A percentile compares a stretch with the other conserved stretches of the same genome.
Evolutionary conservation across 805 yeast species (phyloP).

Genomic region (Yarrowia sp.): DNA sequence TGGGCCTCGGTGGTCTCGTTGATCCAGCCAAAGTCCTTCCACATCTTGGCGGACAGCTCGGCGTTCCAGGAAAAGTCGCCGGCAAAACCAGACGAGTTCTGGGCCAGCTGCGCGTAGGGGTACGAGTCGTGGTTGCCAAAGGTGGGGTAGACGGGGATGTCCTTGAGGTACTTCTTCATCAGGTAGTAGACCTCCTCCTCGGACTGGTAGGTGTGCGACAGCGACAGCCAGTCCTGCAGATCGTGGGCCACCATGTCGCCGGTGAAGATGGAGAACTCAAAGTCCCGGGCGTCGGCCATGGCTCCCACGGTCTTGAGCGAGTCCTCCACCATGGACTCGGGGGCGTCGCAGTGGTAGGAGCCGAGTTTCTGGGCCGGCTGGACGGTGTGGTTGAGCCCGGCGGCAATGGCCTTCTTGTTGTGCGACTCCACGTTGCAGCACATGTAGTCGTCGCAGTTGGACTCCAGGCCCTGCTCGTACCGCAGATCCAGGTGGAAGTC

Average conservation of each 20-base stretch:
- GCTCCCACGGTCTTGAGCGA: slow-evolving; percentile 57
- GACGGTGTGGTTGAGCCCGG: slow-evolving; percentile 45
- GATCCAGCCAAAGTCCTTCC: slow-evolving; percentile 59
- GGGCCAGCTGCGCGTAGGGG: slow-evolving; percentile 75
- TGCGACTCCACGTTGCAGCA: slow-evolving; percentile 59
- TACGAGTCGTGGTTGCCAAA: slow-evolving; percentile 76
- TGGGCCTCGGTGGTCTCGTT: slow-evolving; percentile 45
- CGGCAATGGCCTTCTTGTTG: slow-evolving; percentile 33
- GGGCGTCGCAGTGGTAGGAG: slow-evolving; percentile 70
- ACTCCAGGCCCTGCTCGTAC: slow-evolving; percentile 56
- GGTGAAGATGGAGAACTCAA: slow-evolving; percentile 70
- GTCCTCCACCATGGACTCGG: slow-evolving; percentile 65
- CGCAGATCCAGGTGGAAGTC: slow-evolving; percentile 69
- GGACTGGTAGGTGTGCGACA: slow-evolving; percentile 58
- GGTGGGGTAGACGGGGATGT: slow-evolving; percentile 65
- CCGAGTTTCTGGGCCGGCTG: slow-evolving; percentile 69
- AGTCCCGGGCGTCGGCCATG: slow-evolving; percentile 52
- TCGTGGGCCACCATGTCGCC: slow-evolving; percentile 79
- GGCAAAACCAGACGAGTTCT: slow-evolving; percentile 55
- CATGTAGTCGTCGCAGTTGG: slow-evolving; percentile 57
- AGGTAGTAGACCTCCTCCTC: slow-evolving; percentile 60
- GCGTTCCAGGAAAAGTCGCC: slow-evolving; percentile 57
- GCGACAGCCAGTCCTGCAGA: slow-evolving; percentile 54
- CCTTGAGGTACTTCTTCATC: slow-evolving; percentile 58
- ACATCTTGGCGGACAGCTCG: slow-evolving; percentile 57